Evolutionary conservation across 106 monocot species (phyloP).

Genomic region (Dioscorea dumetorum): DNA sequence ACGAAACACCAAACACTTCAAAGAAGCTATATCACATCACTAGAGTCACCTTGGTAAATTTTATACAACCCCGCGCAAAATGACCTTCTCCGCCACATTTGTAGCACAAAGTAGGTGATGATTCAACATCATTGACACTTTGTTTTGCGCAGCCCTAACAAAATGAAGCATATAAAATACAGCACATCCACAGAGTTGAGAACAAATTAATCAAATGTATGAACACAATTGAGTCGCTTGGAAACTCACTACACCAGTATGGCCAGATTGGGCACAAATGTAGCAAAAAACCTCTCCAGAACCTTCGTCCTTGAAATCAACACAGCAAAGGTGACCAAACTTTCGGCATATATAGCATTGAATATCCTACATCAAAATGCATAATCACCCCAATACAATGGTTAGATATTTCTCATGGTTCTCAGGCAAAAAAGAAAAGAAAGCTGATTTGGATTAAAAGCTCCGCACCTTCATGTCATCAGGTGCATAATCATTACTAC

Average conservation of each 20-base stretch:
- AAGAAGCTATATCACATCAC: neutral
- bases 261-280: constrained; percentile 79
- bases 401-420: neutral
- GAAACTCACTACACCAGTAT: constrained; percentile 72
- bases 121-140: constrained; percentile 18
- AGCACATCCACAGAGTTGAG: neutral
- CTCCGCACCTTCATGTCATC: constrained; percentile 51
- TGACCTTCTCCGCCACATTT: constrained; percentile 94
- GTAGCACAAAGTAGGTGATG: constrained; percentile 53
- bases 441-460: neutral
- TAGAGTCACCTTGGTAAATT: constrained; percentile 38
- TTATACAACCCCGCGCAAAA: constrained; percentile 87
- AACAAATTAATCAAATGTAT: neutral
- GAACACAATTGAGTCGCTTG: neutral
- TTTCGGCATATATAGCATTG: constrained; percentile 85
- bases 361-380: constrained; percentile 52
- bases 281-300: constrained; percentile 63
- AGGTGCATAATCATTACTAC: constrained; percentile 44
- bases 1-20: neutral
- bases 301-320: constrained; percentile 30
- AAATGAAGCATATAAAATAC: neutral
- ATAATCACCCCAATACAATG: neutral
- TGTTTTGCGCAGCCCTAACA: constrained; percentile 77
- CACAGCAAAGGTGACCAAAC: constrained; percentile 90
- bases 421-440: neutral